phyloP scores from a whole-genome alignment of 257 asterid species.

The Voacanga thouarsii region DNA sequence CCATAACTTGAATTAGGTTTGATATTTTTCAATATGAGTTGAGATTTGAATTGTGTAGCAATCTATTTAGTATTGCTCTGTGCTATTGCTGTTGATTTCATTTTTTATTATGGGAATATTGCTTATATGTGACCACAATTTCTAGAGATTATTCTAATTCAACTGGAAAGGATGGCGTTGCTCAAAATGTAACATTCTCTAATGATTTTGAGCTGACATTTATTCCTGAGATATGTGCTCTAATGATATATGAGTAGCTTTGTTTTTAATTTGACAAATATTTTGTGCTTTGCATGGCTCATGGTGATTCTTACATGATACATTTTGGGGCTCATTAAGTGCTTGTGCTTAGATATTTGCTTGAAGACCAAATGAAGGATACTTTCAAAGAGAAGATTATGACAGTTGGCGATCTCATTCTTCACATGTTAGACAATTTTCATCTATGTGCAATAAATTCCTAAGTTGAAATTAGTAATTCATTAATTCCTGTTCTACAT shows the following conservation, averaged over 20 bases:
- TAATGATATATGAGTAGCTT: background rate
- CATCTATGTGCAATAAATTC: background rate
- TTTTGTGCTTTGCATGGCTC: conserved; percentile 61
- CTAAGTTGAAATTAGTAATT: background rate
- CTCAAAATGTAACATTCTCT: no score
- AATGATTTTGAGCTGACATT: no score
- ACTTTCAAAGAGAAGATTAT: conserved; percentile 76
- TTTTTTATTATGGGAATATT: conserved; percentile 3
- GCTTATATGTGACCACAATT: no score
- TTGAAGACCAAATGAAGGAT: conserved; percentile 76
- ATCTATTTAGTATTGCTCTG: background rate
- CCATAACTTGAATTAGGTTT: background rate
- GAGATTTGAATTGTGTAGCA: background rate
- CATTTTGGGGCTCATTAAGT: conserved; percentile 98
- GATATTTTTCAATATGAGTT: background rate
- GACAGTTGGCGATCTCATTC: conserved; percentile 90
- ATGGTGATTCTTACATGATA: conserved; percentile 99
- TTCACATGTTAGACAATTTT: conserved; percentile 71
- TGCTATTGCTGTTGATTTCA: conserved; percentile 5
- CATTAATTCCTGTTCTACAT: background rate
- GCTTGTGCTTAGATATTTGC: conserved; percentile 83
- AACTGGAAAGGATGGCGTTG: no score
- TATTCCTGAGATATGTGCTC: no score
- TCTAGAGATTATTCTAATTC: no score
- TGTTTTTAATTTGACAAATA: background rate